Evolutionary conservation across 495 filamentous ascomycete genomes (phyloP), one percentile per base, ranked within the genome.

Genomic region (Jackrogersella minutella): DNA sequence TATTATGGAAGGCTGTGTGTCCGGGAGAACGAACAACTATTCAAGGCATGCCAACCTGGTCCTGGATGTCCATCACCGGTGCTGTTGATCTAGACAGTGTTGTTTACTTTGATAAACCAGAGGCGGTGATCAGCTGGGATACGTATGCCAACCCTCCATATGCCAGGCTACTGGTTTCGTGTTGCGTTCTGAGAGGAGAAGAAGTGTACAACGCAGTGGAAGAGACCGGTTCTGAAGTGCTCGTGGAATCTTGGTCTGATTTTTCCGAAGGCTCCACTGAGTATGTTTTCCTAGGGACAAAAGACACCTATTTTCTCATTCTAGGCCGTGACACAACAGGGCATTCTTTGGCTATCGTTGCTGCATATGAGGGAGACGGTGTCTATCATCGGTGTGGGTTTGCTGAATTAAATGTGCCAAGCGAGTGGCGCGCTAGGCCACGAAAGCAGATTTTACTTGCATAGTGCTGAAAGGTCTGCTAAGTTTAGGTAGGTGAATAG

Each of bases 11-110:
- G 31, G 28, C 43, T 0, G 24, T 40, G 21, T 31, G 43, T 16
- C 11, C 22, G n/a, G 24, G 24, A 21, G 62, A 41, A 1, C 44
- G 50, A 47, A 47, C 1, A 19, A 58, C 41, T 16, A 57, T 64
- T 24, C 10, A 10, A 10, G 33, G 44, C 40, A 5, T 64, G 17
- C 62, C 62, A 30, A 64, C 62, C 22, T 64, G 62, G 62, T 64
- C 62, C 1, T 64, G 62, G 62, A 64, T 64, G 62, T 64, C 62
- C 5, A 41, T 64, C 11, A 58, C 62, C 0, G 62, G 62, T 5
- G 30, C 51, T 16, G 40, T 64, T 1, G 62, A 64, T 17, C 26
- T 64, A 13, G 62, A 64, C n/a, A 47, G 34, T 58, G 53, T 58
- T 5, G 62, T 64, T 14, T 64, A 58, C 13, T 64, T 64, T 16